A percentile compares a stretch with the other conserved stretches of the same genome.
These are phyloP conservation scores for Cercospora berteroae DNA, from an alignment of 2,329 filamentous ascomycete genomes.

Conservation along the genomic window DNA sequence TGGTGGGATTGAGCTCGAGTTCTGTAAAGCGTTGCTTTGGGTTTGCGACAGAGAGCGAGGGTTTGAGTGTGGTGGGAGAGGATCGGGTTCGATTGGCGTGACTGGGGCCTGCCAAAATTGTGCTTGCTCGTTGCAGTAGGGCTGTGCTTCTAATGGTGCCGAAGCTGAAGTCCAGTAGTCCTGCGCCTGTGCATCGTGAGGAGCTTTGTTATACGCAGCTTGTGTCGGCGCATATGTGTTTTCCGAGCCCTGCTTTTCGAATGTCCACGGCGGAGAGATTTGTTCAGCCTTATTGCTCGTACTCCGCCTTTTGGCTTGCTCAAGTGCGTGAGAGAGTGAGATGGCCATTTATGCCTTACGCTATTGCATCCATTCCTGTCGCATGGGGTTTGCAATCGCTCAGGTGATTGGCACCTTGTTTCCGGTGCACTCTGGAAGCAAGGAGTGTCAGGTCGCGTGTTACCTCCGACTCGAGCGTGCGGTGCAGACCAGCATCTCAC, in stretches of 20 bases:
- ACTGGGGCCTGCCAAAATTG: neutral
- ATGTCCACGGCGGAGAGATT: slow-evolving; percentile 7
- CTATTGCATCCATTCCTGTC: neutral
- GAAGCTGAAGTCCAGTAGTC: neutral
- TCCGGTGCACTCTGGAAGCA: neutral
- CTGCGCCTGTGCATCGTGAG: neutral
- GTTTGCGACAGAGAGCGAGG: slow-evolving; percentile 25
- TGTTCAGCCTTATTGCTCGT: slow-evolving; percentile 5
- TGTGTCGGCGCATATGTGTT: slow-evolving; percentile 13
- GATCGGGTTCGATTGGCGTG: slow-evolving; percentile 23
- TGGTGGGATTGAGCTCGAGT: slow-evolving; percentile 20
- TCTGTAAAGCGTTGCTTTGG: slow-evolving; percentile 22
- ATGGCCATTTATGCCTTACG: slow-evolving; percentile 17
- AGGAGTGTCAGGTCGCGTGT: neutral
- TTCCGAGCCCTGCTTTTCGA: slow-evolving; percentile 11
- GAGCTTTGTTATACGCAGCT: neutral
- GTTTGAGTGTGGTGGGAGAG: slow-evolving; percentile 27
- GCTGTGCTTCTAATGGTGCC: slow-evolving; percentile 1
- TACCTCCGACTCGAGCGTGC: neutral
- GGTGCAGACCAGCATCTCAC: neutral
- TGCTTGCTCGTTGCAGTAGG: neutral
- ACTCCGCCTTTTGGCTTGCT: slow-evolving; percentile 4
- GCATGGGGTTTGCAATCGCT: neutral
- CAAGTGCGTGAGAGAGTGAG: slow-evolving; percentile 13
- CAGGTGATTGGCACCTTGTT: neutral